phyloP scores from a whole-genome alignment of 495 filamentous ascomycete genomes.

The Penicillium pancosmium region DNA sequence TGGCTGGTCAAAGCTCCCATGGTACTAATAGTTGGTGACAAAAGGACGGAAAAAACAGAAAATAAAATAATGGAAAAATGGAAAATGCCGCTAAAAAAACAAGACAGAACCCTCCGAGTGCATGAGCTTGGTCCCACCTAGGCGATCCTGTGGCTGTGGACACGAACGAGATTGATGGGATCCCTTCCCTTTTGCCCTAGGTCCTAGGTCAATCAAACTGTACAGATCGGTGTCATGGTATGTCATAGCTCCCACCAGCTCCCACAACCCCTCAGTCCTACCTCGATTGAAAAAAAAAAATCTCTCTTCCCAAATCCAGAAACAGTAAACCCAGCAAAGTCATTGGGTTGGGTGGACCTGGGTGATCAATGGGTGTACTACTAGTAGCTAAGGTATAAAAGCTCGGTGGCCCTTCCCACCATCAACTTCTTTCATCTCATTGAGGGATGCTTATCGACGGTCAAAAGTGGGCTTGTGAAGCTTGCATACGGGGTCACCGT shows the following conservation, averaged over 20 bases:
- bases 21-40: not conserved
- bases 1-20: slow-evolving; percentile 26
- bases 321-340: not conserved
- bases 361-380: slow-evolving; percentile 12
- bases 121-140: slow-evolving; percentile 22
- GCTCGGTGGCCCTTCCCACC: slow-evolving; percentile 6
- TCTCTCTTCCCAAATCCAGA: not conserved
- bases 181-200: slow-evolving; percentile 2
- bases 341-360: slow-evolving; percentile 1
- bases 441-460: slow-evolving; percentile 78
- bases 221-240: slow-evolving; percentile 17
- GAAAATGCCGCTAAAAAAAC: slow-evolving; percentile 2
- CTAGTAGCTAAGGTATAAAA: slow-evolving; percentile 21
- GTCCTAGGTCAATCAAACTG: not conserved
- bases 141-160: slow-evolving; percentile 32
- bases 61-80: too few relatives aligned
- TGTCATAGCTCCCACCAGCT: slow-evolving; percentile 24
- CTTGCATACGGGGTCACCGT: slow-evolving; percentile 88
- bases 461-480: slow-evolving; percentile 89
- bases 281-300: slow-evolving; percentile 13
- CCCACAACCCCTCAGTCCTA: slow-evolving; percentile 21
- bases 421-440: slow-evolving; percentile 25
- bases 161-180: not conserved
- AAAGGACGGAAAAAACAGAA: not conserved
- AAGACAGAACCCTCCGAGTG: slow-evolving; percentile 22